Percentiles rank a stretch among this genome's conserved stretches.
These are phyloP conservation scores for Yamadazyma paraphyllophila DNA, from an alignment of 805 yeast genomes.

Conservation along the genomic window DNA sequence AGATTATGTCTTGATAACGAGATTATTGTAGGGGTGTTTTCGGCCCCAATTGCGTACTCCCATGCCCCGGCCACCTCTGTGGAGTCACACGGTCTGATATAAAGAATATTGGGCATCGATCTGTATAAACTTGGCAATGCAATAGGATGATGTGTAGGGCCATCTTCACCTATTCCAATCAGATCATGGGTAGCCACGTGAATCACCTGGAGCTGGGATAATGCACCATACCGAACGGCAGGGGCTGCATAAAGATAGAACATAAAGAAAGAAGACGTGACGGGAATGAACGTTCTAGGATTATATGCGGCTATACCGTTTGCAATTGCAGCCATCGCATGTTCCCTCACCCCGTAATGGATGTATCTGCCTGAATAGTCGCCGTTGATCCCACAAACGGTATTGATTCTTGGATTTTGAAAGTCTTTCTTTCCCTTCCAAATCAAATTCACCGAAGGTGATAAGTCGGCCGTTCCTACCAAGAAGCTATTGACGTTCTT, in stretches of 20 bases:
- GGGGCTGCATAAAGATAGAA: constrained; percentile 49
- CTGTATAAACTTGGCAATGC: constrained; percentile 51
- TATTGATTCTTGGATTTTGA: constrained; percentile 22
- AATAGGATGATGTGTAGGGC: constrained; percentile 59
- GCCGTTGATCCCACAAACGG: constrained; percentile 27
- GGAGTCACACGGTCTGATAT: constrained; percentile 55
- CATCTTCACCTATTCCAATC: constrained; percentile 58
- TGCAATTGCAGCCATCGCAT: constrained; percentile 32
- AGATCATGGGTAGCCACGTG: constrained; percentile 59
- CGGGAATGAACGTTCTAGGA: constrained; percentile 36
- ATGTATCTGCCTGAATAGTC: constrained; percentile 29
- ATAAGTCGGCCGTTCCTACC: constrained; percentile 37
- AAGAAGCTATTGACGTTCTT: constrained; percentile 22
- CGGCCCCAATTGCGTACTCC: constrained; percentile 23
- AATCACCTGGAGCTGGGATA: constrained; percentile 44
- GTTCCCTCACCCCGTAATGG: constrained; percentile 33
- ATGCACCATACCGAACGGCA: constrained; percentile 50
- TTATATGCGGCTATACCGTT: constrained; percentile 33
- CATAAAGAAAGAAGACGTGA: constrained; percentile 35
- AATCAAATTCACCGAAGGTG: constrained; percentile 28
- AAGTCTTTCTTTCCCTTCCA: constrained; percentile 29
- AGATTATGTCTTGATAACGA: constrained; percentile 28
- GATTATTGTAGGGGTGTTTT: constrained; percentile 19
- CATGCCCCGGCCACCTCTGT: constrained; percentile 52
- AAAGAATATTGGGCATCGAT: constrained; percentile 48